phyloP scores from a whole-genome alignment of 805 yeast species.

The Schizosaccharomyces cryophilus region DNA sequence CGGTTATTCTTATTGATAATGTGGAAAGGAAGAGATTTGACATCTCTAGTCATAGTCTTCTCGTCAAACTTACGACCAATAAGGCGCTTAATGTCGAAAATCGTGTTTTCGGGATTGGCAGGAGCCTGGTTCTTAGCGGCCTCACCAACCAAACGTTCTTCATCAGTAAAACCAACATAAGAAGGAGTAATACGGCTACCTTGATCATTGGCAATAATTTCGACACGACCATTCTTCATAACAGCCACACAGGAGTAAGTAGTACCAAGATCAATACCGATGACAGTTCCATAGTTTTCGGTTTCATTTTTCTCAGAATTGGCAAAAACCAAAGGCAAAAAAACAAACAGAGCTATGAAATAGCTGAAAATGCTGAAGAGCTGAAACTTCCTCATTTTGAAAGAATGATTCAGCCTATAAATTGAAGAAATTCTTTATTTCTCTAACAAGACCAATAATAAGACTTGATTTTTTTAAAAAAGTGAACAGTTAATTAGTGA shows the following conservation, averaged over 20 bases:
- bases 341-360: background rate
- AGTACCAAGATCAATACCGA: constrained; percentile 93
- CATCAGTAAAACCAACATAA: constrained; percentile 83
- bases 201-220: constrained; percentile 88
- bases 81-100: constrained; percentile 74
- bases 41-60: constrained; percentile 50
- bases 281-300: constrained; percentile 18
- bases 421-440: too few species aligned
- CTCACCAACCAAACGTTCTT: constrained; percentile 87
- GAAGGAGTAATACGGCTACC: constrained; percentile 98
- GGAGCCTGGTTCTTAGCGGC: constrained; percentile 98
- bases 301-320: background rate
- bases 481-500: too few species aligned
- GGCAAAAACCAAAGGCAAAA: background rate
- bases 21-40: constrained; percentile 74
- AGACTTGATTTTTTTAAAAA: too few species aligned
- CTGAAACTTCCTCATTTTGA: constrained; percentile 3
- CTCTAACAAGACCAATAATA: too few species aligned
- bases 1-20: constrained; percentile 55
- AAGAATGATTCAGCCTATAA: background rate
- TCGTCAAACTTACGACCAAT: constrained; percentile 67
- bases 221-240: constrained; percentile 65
- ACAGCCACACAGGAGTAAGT: constrained; percentile 95
- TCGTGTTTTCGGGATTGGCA: constrained; percentile 79
- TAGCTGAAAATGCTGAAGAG: background rate